Base-by-base conservation (phyloP, 768 basidiomycete genomes). In the Serendipita vermifera region DNA sequence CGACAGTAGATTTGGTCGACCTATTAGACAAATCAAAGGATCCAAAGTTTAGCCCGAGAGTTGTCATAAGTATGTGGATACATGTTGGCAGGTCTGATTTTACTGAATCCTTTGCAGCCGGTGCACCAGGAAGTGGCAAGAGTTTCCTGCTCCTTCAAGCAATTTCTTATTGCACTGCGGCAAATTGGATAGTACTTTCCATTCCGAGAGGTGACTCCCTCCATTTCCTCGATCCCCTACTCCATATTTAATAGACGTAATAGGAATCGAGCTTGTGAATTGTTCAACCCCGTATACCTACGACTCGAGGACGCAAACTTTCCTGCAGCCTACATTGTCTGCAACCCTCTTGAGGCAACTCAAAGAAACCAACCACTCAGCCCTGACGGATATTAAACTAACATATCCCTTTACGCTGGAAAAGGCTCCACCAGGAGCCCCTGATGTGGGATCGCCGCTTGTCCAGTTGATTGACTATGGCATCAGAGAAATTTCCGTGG, bases 151-250 rank as follows among this genome's bases (percentile, higher is more conserved):
- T 94, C 29, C 70, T 92, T 6, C 91, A 96, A 66, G 76, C 83
- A 0, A 79, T 87, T 0, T 74, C 84, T 35, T 81, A 87, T 59
- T 82, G 81, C 32, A 62, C 75, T 7, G 67, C 75, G 2, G 75
- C 77, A 20, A 76, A 77, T 26, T 92, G 88, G 86, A 75, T 93
- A 20, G 87, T 90, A 15, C 67, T 93, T 15, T 96, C 92, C 65
- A 77, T 91, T 24, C 89, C 92, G 2, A 74, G 83, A 69, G 80
- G 88, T 87, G 31, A 46, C 75, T 67, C 22, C 46, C 27, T 9
- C 24, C 2, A 22, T 2, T 27, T 55, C n/a, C 27, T 41, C 20
- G 33, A 2, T 38, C 17, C 35, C 20, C n/a, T 20, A 26, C 9
- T 43, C 11, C 57, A 70, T 68, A 68, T 15, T 68, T 70, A 46